Evolutionary conservation across 257 asterid species (phyloP).

Genomic region (Agastache rugosa): DNA sequence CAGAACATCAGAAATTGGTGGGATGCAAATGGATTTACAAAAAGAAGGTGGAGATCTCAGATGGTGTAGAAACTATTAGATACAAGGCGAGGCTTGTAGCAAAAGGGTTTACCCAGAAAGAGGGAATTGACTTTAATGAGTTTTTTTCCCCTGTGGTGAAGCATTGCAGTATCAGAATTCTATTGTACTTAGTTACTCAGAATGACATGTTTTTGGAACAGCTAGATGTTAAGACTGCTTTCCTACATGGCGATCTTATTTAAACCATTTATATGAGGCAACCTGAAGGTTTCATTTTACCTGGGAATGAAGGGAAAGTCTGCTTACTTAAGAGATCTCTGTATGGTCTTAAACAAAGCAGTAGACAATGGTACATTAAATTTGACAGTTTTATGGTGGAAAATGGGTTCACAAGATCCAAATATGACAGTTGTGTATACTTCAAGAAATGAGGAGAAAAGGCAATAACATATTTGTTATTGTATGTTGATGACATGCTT

Average conservation of each 20-base stretch:
- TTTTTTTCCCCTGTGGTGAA: too few relatives aligned
- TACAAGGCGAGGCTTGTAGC: too few relatives aligned
- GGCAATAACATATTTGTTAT: too few relatives aligned
- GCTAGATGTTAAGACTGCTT: neutral
- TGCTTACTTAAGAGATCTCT: neutral
- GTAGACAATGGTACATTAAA: neutral
- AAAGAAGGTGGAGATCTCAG: too few relatives aligned
- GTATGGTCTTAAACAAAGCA: neutral
- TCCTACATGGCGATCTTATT: neutral
- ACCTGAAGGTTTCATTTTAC: neutral
- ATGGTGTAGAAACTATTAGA: too few relatives aligned
- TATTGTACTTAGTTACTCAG: neutral
- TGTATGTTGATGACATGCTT: neutral
- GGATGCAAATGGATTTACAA: neutral
- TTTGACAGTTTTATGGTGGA: neutral
- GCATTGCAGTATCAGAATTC: too few relatives aligned
- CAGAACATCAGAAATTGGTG: neutral
- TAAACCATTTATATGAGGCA: neutral
- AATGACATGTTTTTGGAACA: neutral
- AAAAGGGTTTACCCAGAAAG: too few relatives aligned
- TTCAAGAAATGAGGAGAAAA: neutral
- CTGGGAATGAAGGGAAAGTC: neutral
- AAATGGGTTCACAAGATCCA: neutral
- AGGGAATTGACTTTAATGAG: too few relatives aligned
- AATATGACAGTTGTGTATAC: neutral